These are phyloP conservation scores for Amaranthus tricolor DNA, from an alignment of 179 eudicot species.

Conservation along the genomic window DNA sequence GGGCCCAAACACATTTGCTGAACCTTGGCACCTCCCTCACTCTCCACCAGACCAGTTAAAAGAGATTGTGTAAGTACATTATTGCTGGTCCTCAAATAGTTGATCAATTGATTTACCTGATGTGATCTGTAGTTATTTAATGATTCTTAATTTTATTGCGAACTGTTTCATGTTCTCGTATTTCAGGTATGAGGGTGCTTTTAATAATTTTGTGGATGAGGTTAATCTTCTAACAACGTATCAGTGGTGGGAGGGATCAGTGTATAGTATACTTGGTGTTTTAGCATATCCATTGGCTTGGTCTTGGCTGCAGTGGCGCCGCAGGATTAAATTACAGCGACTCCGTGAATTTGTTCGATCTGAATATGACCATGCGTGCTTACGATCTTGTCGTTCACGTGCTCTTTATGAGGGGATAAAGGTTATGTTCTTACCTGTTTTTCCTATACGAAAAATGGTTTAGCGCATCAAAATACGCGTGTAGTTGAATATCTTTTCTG, in stretches of 20 bases:
- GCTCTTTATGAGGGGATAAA: constrained; percentile 99
- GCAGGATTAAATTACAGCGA: constrained; percentile 73
- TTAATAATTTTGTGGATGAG: constrained; percentile 88
- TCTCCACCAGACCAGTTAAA: constrained; percentile 89
- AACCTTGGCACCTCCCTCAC: constrained; percentile 98
- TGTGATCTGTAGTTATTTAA: neutral
- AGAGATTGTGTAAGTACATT: constrained; percentile 79
- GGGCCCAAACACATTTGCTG: constrained; percentile 94
- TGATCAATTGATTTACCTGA: neutral
- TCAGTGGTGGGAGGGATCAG: constrained; percentile 99
- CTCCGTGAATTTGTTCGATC: constrained; percentile 99
- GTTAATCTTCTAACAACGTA: constrained; percentile 81
- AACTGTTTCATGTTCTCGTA: neutral
- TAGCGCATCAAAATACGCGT: neutral
- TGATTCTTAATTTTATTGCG: neutral
- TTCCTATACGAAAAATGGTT: neutral
- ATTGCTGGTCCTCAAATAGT: neutral
- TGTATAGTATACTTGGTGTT: constrained; percentile 66
- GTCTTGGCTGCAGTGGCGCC: constrained; percentile 98
- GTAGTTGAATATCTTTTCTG: neutral
- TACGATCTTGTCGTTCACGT: constrained; percentile 98
- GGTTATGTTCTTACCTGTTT: constrained; percentile 38
- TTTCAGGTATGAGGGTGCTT: constrained; percentile 88
- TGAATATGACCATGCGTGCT: constrained; percentile 99
- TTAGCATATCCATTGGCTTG: constrained; percentile 86